These are phyloP conservation scores for Trichoderma gracile DNA, from an alignment of 2,329 filamentous ascomycete species.

Conservation along the genomic window DNA sequence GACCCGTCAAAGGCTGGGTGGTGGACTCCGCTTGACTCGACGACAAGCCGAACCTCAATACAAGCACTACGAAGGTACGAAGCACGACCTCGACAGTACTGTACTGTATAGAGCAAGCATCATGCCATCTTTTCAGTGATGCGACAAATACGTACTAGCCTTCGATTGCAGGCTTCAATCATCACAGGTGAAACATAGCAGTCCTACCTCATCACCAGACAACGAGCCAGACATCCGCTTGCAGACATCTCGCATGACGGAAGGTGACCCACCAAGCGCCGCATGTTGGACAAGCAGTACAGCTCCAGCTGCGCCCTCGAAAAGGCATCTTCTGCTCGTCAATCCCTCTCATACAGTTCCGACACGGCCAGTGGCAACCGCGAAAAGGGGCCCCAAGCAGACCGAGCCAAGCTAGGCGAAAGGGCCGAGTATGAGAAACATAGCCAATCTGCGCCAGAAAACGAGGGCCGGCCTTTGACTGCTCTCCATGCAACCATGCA, in stretches of 20 bases:
- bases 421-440: constrained; percentile 26
- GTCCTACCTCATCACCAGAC: neutral
- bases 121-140: constrained; percentile 15
- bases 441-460: constrained; percentile 15
- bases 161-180: too few relatives aligned
- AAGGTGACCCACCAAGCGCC: neutral
- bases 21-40: constrained; percentile 15
- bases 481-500: constrained; percentile 14
- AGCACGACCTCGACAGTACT: neutral
- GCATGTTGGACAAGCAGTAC: neutral
- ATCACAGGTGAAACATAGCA: too few relatives aligned
- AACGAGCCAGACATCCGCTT: neutral
- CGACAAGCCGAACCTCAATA: neutral
- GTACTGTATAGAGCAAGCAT: constrained; percentile 2
- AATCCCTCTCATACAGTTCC: constrained; percentile 4
- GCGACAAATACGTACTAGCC: neutral
- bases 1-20: constrained; percentile 2
- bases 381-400: constrained; percentile 9
- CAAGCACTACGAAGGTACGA: too few relatives aligned
- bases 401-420: constrained; percentile 17
- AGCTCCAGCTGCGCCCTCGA: neutral
- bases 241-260: neutral
- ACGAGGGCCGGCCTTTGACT: constrained; percentile 14
- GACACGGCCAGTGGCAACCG: constrained; percentile 14
- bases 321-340: neutral